Evolutionary conservation across 805 yeast genomes (phyloP), one percentile per base, ranked within the genome.

Genomic region (Ogataea dorogensis): DNA sequence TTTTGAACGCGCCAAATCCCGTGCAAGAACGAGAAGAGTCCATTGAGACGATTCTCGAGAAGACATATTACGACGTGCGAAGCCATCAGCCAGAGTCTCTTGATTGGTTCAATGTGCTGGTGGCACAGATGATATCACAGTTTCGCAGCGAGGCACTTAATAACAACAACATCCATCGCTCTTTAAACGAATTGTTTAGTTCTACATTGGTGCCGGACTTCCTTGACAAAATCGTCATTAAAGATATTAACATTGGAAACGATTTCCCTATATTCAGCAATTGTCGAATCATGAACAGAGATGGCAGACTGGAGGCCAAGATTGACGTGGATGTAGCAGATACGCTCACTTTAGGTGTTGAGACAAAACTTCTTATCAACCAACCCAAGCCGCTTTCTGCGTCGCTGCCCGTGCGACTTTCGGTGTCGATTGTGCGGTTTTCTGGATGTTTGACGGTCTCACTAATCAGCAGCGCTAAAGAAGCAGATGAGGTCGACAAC

Each of bases 201-300:
- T 65, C 70, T 12, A 76, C 81, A 46, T 75, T 75, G 15, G 60
- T 86, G 16, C 96, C 97, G 1, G 89, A 82, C 37, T 91, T 81
- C 58, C 59, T 93, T 31, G 96, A 82, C 54, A 72, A 75, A 16
- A 79, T 93, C 25, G 74, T 73, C 42, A 77, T 93, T 31, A 84
- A 89, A 1, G 97, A 91, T 52, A 78, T 93, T 17, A 91, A 88
- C 51, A 81, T 93, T 39, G 98, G 98, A 21, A 86, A 87, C 56
- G 97, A 89, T 59, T 93, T 81, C 56, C 98, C 98, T 3, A 86
- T 93, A 33, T 86, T 93, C 56, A 85, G 95, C 38, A 93, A 93
- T 54, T 93, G 98, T 61, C 72, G 95, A 32, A 85, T 93, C 24
- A 71, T 70, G 44, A 54, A 54, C 33, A 68, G 68, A 23, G 59